Evolutionary conservation across 495 filamentous ascomycete genomes (phyloP).

Genomic region (Penicillium steckii): DNA sequence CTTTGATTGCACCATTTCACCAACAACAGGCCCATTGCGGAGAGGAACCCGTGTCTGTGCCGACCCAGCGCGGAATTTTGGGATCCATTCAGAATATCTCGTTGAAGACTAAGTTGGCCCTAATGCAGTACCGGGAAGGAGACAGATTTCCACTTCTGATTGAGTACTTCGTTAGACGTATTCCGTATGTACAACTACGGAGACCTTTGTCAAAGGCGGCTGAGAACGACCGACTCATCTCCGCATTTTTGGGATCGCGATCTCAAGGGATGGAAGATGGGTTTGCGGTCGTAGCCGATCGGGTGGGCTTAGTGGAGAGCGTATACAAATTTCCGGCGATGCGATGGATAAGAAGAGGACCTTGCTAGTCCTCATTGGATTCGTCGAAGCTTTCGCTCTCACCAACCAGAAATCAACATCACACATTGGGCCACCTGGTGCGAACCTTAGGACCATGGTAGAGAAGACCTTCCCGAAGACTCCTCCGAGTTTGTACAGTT

Average conservation of each 20-base stretch:
- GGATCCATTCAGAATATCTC: neutral
- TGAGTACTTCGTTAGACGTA: neutral
- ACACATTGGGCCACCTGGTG: neutral
- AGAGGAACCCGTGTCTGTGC: neutral
- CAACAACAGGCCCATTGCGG: neutral
- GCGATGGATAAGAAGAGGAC: neutral
- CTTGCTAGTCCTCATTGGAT: neutral
- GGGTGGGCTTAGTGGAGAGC: neutral
- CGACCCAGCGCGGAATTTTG: neutral
- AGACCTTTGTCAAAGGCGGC: too few species aligned
- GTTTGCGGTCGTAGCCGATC: neutral
- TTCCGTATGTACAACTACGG: too few species aligned
- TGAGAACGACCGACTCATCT: neutral
- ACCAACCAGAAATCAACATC: too few species aligned
- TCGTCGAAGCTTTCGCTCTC: neutral
- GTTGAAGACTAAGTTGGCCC: slow-evolving; percentile 1
- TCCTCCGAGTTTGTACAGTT: too few species aligned
- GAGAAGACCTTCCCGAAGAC: too few species aligned
- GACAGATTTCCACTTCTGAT: neutral
- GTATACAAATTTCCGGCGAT: neutral
- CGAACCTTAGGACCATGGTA: neutral
- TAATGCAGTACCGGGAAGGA: slow-evolving; percentile 9
- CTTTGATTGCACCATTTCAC: neutral
- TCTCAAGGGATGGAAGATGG: neutral
- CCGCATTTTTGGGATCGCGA: slow-evolving; percentile 12